Evolutionary conservation across 2,329 filamentous ascomycete species (phyloP).

Genomic region (Trichophyton equinum): DNA sequence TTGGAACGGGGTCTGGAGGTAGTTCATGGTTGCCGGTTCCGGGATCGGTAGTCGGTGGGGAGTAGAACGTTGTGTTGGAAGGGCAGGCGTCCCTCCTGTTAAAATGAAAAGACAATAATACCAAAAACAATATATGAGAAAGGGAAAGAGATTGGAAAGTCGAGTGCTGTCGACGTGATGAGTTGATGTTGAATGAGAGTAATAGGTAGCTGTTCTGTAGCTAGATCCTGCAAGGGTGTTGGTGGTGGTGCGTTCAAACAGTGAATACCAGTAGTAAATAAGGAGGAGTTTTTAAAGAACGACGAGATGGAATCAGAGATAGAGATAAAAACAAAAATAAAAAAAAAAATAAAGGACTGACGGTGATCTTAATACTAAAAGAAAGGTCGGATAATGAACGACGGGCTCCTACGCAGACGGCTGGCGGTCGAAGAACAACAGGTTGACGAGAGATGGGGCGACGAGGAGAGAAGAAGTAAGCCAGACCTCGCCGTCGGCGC

Average conservation of each 20-base stretch:
- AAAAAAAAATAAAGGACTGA: slow-evolving; percentile 13
- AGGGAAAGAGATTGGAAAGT: neutral
- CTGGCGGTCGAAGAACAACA: slow-evolving; percentile 1
- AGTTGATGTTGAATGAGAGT: slow-evolving; percentile 1
- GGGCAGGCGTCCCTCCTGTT: neutral
- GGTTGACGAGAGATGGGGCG: slow-evolving; percentile 1
- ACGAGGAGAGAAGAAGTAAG: slow-evolving; percentile 1
- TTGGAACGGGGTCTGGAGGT: slow-evolving; percentile 27
- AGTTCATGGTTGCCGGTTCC: slow-evolving; percentile 23
- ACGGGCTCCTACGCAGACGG: slow-evolving; percentile 1
- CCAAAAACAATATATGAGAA: neutral
- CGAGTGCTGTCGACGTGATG: neutral
- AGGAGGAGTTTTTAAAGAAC: slow-evolving; percentile 9
- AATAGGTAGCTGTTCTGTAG: neutral
- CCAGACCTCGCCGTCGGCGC: neutral
- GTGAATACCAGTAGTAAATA: neutral
- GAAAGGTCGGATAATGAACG: slow-evolving; percentile 5
- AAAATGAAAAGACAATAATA: neutral
- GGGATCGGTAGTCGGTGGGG: neutral
- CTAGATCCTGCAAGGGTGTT: neutral
- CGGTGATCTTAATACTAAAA: slow-evolving; percentile 1
- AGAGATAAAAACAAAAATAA: slow-evolving; percentile 11
- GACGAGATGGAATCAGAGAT: slow-evolving; percentile 2
- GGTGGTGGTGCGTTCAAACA: neutral
- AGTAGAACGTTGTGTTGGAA: neutral